Base-by-base conservation (phyloP, 257 asterid species). In the Henckelia pumila region DNA sequence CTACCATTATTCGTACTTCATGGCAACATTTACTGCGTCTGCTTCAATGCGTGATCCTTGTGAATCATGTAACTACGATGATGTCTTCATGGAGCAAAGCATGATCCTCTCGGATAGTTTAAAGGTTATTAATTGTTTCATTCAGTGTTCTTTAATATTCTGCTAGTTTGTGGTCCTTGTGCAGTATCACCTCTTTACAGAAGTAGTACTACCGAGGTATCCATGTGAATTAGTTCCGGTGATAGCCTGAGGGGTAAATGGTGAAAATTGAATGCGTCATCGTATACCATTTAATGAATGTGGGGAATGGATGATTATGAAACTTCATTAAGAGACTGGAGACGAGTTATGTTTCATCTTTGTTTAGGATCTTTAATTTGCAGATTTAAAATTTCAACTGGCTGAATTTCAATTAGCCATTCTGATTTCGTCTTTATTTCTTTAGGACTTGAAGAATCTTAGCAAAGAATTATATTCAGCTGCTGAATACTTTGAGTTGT, bases 401-500 rank as follows among this genome's bases (percentile, higher is more conserved):
- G 49, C 70, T 61, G 29, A 23, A 17, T 37, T 37, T 37, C 49
- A 5, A 28, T 47, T 61, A 24, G 11, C 19, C 21, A 44, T 32
- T 47, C 20, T 66, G 40, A 14, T 44, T 67, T 59, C 8, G 5
- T 59, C 30, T 56, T 11, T 37, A 2, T 79, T 60, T 75, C 61
- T 75, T 53, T 76, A 94, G 99, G 97, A 94, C 80, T 85, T 94
- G 87, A 91, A 80, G 89, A 88, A 91, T 78, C 87, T 94, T 70
- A 83, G 97, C 78, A 84, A 87, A 68, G 96, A 94, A 62, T 81
- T 94, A 56, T 94, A 94, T 80, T 79, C 97, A 7, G 99, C 99
- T 72, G 99, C 99, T 26, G 99, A 94, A 35, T 94, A 88, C 80
- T 94, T 94, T 63, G 97, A 94, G 88, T 60, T 85, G 62, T 81